Evolutionary conservation across 1,139 yeast species (phyloP), one percentile per base, ranked within the genome.

Genomic region (Hansenula sp.): DNA sequence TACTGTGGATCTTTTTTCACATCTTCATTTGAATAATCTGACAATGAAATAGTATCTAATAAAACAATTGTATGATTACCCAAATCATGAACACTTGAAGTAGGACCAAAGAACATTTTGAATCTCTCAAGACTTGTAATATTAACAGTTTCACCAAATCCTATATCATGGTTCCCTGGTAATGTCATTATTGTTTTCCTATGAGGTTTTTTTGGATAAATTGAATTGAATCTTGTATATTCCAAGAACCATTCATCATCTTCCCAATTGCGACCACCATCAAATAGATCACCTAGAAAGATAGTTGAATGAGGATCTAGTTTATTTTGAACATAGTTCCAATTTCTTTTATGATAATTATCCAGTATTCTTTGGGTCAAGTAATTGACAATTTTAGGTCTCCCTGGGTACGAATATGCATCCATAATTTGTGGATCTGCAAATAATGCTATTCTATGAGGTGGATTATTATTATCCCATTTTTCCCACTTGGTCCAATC

Each of bases 91-190:
- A 72, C 72, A 44, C 84, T 77, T 10, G 84, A 72, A 4, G 82
- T 63, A 40, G 71, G 81, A 3, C 99, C 99, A 62, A 89, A 91
- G 58, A 73, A 76, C 2, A 82, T 68, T 19, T 75, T 66, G 63
- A 91, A 93, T 51, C 98, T 70, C 28, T 78, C 67, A 41, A 76
- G 62, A 27, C 82, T 77, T 3, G 70, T 63, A 25, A 75, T 76
- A 12, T 76, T 70, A 8, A 78, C 72, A 1, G 82, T 78, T 46
- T 81, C 77, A 31, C 95, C 96, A 62, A 85, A 91, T 0, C 99
- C 99, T 53, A 93, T 88, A 61, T 93, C 99, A 61, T 93, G 99
- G 59, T 93, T 93, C 2, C 99, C 99, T 0, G 98, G 96, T 12
- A 93, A 65, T 2, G 83, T 77, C 55, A 76, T 71, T 51, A 79